Percentiles rank a stretch among this genome's conserved stretches.
phyloP scores from a whole-genome alignment of 768 basidiomycete species.

The Porphyrellus cyaneotinctus region DNA sequence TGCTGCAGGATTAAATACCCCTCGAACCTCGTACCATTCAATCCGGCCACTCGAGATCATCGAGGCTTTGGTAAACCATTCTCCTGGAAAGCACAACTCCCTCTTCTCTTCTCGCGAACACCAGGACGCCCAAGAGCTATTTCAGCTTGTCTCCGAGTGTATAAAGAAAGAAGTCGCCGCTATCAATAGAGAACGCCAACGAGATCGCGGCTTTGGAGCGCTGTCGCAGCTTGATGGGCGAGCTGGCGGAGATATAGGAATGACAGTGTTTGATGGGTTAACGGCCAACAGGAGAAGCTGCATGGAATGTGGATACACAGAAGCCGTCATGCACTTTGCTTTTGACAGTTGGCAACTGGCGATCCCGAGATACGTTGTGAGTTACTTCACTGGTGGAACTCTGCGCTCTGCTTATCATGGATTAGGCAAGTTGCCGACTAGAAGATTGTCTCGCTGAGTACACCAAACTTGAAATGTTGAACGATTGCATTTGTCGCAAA shows the following conservation, averaged over 20 bases:
- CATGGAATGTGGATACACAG: conserved; percentile 86
- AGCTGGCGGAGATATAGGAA: conserved; percentile 40
- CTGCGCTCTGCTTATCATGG: conserved; percentile 7
- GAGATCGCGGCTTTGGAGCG: conserved; percentile 69
- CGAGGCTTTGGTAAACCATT: conserved; percentile 55
- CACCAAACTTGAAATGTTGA: conserved; percentile 80
- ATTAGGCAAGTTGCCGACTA: conserved; percentile 59
- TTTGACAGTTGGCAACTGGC: conserved; percentile 84
- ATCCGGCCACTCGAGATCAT: conserved; percentile 75
- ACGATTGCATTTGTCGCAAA: conserved; percentile 89
- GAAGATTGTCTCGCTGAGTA: conserved; percentile 87
- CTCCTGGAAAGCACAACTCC: conserved; percentile 51
- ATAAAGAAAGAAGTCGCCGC: conserved; percentile 80
- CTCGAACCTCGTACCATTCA: conserved; percentile 51
- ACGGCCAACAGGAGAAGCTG: conserved; percentile 90
- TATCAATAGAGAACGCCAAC: conserved; percentile 65
- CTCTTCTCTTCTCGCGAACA: conserved; percentile 89
- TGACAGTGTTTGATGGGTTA: conserved; percentile 83
- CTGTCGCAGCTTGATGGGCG: conserved; percentile 32
- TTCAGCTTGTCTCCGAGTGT: conserved; percentile 87
- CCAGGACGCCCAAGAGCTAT: conserved; percentile 98
- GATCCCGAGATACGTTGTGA: conserved; percentile 59
- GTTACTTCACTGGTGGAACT: conserved; percentile 27
- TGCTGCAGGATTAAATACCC: conserved; percentile 58
- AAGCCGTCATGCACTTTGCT: conserved; percentile 88